Base-by-base conservation (phyloP, 108 stramenopile species). In the Skeletonema grethae region DNA sequence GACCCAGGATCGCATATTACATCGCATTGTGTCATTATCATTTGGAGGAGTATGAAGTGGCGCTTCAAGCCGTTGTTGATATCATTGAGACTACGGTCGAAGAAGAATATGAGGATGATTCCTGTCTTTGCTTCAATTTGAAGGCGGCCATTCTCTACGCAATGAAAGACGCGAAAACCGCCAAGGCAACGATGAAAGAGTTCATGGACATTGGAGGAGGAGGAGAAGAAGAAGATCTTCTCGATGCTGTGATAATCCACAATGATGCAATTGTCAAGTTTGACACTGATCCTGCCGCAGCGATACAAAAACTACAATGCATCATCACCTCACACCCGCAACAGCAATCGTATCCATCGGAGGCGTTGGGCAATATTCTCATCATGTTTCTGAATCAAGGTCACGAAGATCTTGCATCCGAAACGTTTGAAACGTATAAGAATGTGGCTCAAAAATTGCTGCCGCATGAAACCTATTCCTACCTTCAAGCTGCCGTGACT, bases 181-280 rank as follows among this genome's bases (percentile, higher is more conserved):
- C 94, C n/a, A 81, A 69, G 59, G 87, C 90, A 55, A 84, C 85
- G 28, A 75, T 94, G 57, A 82, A 66, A 53, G 88, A 88, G 41
- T 85, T 95, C 90, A 89, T 90, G 12, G 87, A 93, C 4, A 66
- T 90, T 1, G 22, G 41, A 34, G 32, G 7, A 34, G 64, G 41
- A 3, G 32, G 4, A 34, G 64, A 80, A 34, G 89, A 87, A 53
- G 76, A 80, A 60, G 90, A 93, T 64, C 63, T 94, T 3, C 95
- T 95, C 4, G 96, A 97, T 61, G 73, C 93, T 7, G 92, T 97
- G 38, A 88, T 92, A 1, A 79, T 95, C 0, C 95, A 96, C 88
- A 97, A 97, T 65, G 77, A 90, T 58, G 92, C 88, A 4, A 76
- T 95, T 7, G 41, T 93, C 64, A 66, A 87, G 64, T 75, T 91